phyloP scores from a whole-genome alignment of 1,284 basidiomycete genomes.

The Ganoderma sinense region DNA sequence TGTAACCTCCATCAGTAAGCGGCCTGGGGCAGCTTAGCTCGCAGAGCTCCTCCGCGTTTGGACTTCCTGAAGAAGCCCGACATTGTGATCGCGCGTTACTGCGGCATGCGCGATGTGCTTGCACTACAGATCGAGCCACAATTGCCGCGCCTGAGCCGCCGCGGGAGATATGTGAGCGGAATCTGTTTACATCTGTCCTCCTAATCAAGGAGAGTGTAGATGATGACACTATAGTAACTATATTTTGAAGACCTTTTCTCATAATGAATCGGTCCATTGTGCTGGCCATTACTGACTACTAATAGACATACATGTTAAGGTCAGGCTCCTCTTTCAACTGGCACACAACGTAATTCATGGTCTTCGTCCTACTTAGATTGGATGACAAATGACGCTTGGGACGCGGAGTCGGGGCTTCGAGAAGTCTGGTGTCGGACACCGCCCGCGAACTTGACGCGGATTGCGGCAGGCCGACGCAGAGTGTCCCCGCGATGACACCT shows the following conservation, averaged over 20 bases:
- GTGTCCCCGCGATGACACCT: neutral
- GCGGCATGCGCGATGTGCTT: neutral
- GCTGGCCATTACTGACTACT: neutral
- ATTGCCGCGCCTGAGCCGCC: neutral
- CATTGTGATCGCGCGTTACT: neutral
- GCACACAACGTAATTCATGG: slow-evolving; percentile 13
- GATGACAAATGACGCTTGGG: slow-evolving; percentile 23
- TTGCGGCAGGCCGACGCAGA: neutral
- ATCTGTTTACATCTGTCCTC: neutral
- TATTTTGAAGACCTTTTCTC: slow-evolving; percentile 16
- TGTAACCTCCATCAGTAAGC: neutral
- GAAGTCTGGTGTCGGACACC: neutral
- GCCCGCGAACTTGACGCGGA: neutral
- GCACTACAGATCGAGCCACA: neutral
- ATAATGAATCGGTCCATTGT: slow-evolving; percentile 14
- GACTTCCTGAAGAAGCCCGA: neutral
- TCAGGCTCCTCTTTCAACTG: slow-evolving; percentile 7
- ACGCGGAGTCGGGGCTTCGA: slow-evolving; percentile 11
- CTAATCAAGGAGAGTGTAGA: neutral
- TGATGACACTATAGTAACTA: neutral
- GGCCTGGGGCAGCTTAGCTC: neutral
- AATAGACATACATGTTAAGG: slow-evolving; percentile 9
- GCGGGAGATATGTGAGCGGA: neutral
- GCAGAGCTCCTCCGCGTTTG: neutral
- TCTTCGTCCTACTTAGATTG: slow-evolving; percentile 3